phyloP scores from a whole-genome alignment of 495 filamentous ascomycete genomes.

The Cudoniella acicularis region DNA sequence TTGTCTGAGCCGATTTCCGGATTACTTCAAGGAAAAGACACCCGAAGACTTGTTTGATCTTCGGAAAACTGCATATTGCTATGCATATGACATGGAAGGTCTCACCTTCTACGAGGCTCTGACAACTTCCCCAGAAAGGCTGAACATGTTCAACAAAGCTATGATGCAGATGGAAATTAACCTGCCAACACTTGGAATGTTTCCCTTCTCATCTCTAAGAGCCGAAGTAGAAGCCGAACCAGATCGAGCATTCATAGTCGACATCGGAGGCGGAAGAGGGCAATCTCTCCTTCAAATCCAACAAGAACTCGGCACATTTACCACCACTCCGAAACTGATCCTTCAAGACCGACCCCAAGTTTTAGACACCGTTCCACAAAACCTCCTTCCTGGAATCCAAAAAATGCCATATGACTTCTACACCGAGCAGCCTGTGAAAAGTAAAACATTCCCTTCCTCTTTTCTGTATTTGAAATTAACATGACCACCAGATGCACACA shows the following conservation, averaged over 20 bases:
- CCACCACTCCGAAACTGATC: constrained; percentile 31
- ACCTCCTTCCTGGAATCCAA: constrained; percentile 38
- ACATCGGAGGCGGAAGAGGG: constrained; percentile 26
- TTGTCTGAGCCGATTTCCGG: constrained; percentile 17
- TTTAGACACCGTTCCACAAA: constrained; percentile 22
- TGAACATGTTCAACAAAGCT: constrained; percentile 15
- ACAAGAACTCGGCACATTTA: not conserved
- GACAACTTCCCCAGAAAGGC: not conserved
- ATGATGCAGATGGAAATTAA: constrained; percentile 27
- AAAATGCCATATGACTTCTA: constrained; percentile 48
- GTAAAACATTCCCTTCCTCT: constrained; percentile 12
- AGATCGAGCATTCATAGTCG: constrained; percentile 26
- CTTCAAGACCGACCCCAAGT: constrained; percentile 50
- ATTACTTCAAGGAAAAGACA: constrained; percentile 30
- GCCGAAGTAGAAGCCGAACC: constrained; percentile 30
- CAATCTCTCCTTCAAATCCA: constrained; percentile 8
- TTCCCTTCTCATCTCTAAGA: constrained; percentile 30
- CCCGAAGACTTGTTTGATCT: constrained; percentile 28
- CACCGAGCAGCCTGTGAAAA: constrained; percentile 42
- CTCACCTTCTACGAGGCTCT: constrained; percentile 29
- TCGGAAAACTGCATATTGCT: constrained; percentile 31
- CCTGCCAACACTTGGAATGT: constrained; percentile 34
- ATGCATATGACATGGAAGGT: constrained; percentile 26
- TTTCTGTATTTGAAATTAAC: not conserved
- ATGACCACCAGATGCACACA: constrained; percentile 12